Base-by-base conservation (phyloP, 768 basidiomycete genomes). In the Dioszegia crocea region DNA sequence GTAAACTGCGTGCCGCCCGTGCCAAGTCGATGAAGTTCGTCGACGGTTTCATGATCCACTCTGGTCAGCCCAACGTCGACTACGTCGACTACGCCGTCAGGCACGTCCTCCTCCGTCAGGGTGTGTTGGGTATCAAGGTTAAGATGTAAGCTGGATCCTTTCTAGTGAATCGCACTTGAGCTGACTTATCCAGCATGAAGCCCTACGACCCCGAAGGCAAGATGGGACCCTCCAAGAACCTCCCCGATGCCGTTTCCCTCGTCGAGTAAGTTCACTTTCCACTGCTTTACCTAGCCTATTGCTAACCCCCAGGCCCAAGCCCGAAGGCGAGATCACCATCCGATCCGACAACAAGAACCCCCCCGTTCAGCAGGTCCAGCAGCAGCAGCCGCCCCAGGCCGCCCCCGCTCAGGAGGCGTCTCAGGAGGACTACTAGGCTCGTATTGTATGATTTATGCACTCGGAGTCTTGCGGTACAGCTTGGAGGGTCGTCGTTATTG, bases 1-100 rank as follows among this genome's bases (percentile, higher is more conserved):
- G 96, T 77, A 99, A 99, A 81, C 91, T 99, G 76, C 91, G 96
- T 78, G 96, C 94, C 66, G 96, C 96, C 66, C 92, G 94, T 84
- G 96, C 96, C 75, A 99, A 99, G 82, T 89, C 91, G 19, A 99
- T 99, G 96, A 99, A 99, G 81, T 98, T 99, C 82, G 97, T 93
- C 76, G 96, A 99, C 75, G 96, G 96, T 56, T 97, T 97, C 87
- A 80, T 80, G 79, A 78, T 80, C 68, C 80, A 80, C 75, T 96
- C 94, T 64, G 93, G 93, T 85, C 96, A 99, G 81, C 96, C 96
- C 68, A 87, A 86, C 48, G 83, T 86, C 55, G 96, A 99, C 78
- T 99, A 93, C 73, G 92, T 99, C 63, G 94, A 98, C 82, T 84
- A 90, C 70, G 96, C 96, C 60, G 93, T 97, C 71, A 86, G 96